Conservation (phyloP, 2,329 filamentous ascomycete species). For the Cylindrodendrum hubeiense region DNA sequence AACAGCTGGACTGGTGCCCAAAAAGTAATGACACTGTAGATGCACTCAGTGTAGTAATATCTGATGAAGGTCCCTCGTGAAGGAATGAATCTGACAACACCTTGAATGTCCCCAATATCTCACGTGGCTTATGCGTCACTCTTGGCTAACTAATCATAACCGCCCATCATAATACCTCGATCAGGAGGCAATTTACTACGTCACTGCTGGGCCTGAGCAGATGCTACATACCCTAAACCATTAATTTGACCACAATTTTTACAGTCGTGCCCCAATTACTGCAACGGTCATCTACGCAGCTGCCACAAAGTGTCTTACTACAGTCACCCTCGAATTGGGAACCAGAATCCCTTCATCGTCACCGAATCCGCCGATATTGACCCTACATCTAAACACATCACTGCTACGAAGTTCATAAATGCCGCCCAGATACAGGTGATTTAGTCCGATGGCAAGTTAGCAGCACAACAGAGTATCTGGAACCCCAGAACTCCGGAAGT, state of each 20-base stretch:
- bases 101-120: no score
- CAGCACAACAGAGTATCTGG: slow-evolving; percentile 43
- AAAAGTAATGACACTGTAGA: no score
- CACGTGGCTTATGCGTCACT: no score
- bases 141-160: no score
- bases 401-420: slow-evolving; percentile 56
- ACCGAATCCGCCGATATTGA: slow-evolving; percentile 55
- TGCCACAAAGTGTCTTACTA: slow-evolving; percentile 60
- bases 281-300: slow-evolving; percentile 53
- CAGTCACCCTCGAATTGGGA: slow-evolving; percentile 58
- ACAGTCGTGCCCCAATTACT: slow-evolving; percentile 55
- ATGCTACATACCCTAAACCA: slow-evolving; percentile 52
- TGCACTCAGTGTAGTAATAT: no score
- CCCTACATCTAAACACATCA: slow-evolving; percentile 57
- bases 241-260: slow-evolving; percentile 60
- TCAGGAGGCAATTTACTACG: slow-evolving; percentile 48
- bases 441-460: slow-evolving; percentile 38
- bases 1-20: no score
- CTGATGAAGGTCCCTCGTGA: no score
- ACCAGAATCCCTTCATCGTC: slow-evolving; percentile 59
- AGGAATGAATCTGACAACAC: no score
- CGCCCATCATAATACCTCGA: slow-evolving; percentile 60
- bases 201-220: slow-evolving; percentile 53
- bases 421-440: slow-evolving; percentile 51
- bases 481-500: slow-evolving; percentile 45